Conservation (phyloP, 2,329 filamentous ascomycete genomes). For the Cadophora sp. region DNA sequence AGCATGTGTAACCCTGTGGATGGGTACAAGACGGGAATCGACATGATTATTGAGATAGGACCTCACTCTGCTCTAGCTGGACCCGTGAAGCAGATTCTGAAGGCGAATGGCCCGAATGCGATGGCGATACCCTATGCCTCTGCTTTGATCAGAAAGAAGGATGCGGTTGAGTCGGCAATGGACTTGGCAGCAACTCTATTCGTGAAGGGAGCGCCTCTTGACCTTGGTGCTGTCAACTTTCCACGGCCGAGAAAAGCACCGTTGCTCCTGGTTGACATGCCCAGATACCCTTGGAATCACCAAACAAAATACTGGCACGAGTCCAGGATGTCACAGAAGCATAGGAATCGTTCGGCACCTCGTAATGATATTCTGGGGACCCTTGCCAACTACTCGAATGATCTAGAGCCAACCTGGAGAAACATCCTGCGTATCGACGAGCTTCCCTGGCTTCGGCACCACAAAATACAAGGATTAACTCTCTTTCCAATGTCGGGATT, state of each 20-base stretch:
- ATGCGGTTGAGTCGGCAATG: conserved; percentile 55
- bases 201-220: conserved; percentile 51
- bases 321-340: conserved; percentile 38
- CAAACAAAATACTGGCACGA: conserved; percentile 60
- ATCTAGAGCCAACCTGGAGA: conserved; percentile 46
- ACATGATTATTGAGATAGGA: conserved; percentile 38
- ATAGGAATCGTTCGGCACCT: conserved; percentile 51
- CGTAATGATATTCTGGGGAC: conserved; percentile 59
- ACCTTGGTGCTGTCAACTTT: conserved; percentile 57
- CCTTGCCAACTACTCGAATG: conserved; percentile 38
- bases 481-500: conserved; percentile 48
- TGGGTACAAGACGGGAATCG: conserved; percentile 34
- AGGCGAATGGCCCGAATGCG: conserved; percentile 51
- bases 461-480: conserved; percentile 43
- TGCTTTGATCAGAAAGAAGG: conserved; percentile 59
- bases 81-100: conserved; percentile 47
- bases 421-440: conserved; percentile 46
- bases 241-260: conserved; percentile 42
- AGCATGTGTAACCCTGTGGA: conserved; percentile 22
- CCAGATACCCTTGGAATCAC: conserved; percentile 63
- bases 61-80: conserved; percentile 48
- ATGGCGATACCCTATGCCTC: conserved; percentile 47
- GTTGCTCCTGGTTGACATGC: conserved; percentile 49
- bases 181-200: conserved; percentile 55
- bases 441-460: conserved; percentile 54